Evolutionary conservation across 306 rosid species (phyloP), one percentile per base, ranked within the genome.

Genomic region (Styphnolobium japonicum): DNA sequence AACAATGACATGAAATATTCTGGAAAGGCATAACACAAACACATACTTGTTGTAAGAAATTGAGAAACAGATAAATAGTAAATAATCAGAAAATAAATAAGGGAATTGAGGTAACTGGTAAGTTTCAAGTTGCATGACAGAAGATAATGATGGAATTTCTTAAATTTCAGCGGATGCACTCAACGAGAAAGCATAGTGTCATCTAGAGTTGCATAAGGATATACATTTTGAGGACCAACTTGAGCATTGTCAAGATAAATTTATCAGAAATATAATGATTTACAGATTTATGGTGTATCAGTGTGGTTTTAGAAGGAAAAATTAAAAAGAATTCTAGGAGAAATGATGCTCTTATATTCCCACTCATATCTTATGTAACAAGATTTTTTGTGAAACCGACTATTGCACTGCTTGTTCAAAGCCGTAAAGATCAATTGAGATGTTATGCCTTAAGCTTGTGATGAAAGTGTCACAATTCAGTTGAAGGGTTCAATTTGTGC

Each of bases 401-500:
- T 7, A n/a, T 3, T 29, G 10, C 48, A 42, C 48, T 15, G n/a
- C 18, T 10, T 15, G 14, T n/a, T n/a, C n/a, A n/a, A n/a, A n/a
- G n/a, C n/a, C n/a, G n/a, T n/a, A n/a, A n/a, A n/a, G n/a, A n/a
- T n/a, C n/a, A n/a, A 69, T 18, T 33, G 49, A 15, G 21, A 10
- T 39, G 2, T 23, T 25, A 10, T 29, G 21, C 10, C 34, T 36
- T 36, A 55, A 49, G 34, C 16, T 16, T 10, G 19, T 10, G 22
- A 42, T 25, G 15, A 22, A 43, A 75, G 46, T 16, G 42, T 11
- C 10, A 52, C 7, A 66, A 29, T 3, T n/a, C 3, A 31, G n/a
- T n/a, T 46, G 18, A n/a, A 57, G 23, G n/a, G 23, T 49, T 71
- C 29, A 71, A 22, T 71, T 37, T 80, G 58, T 71, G 56, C n/a